phyloP scores from a whole-genome alignment of 192 early-diverging fungal species.

The Lobulomyces angularis region DNA sequence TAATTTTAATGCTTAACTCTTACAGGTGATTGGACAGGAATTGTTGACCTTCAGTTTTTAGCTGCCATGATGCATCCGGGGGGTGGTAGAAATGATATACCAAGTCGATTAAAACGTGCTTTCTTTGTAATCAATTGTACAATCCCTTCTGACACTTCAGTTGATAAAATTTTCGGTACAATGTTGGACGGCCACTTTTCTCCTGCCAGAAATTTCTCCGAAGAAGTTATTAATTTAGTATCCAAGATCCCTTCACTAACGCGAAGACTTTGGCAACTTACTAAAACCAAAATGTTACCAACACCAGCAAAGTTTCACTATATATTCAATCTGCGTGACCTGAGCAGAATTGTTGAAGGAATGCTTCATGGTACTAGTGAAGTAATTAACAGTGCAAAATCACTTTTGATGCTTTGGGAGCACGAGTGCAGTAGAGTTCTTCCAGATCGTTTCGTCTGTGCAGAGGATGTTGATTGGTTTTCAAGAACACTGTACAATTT shows the following conservation, averaged over 20 bases:
- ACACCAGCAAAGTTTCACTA: constrained; percentile 59
- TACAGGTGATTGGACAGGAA: constrained; percentile 47
- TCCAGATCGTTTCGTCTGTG: constrained; percentile 46
- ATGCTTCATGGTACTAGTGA: constrained; percentile 44
- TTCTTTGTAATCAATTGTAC: constrained; percentile 51
- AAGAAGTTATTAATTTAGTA: constrained; percentile 32
- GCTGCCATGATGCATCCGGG: constrained; percentile 59
- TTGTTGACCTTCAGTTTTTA: constrained; percentile 48
- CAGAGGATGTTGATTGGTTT: constrained; percentile 52
- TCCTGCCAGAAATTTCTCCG: constrained; percentile 34
- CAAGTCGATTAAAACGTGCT: constrained; percentile 41
- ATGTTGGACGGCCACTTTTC: constrained; percentile 53
- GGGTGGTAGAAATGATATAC: constrained; percentile 53
- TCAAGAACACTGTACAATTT: constrained; percentile 30
- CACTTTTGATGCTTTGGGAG: constrained; percentile 44
- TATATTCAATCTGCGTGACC: constrained; percentile 52
- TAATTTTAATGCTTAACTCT: neutral
- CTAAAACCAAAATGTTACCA: constrained; percentile 55
- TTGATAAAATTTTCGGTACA: constrained; percentile 53
- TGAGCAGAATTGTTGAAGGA: constrained; percentile 46
- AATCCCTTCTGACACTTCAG: constrained; percentile 49
- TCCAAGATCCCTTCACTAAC: constrained; percentile 32
- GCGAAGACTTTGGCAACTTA: constrained; percentile 43
- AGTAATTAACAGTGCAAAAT: constrained; percentile 30
- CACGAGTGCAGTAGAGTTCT: constrained; percentile 49